phyloP scores from a whole-genome alignment of 2,329 filamentous ascomycete species.

The Sarocladiaceae sp. region DNA sequence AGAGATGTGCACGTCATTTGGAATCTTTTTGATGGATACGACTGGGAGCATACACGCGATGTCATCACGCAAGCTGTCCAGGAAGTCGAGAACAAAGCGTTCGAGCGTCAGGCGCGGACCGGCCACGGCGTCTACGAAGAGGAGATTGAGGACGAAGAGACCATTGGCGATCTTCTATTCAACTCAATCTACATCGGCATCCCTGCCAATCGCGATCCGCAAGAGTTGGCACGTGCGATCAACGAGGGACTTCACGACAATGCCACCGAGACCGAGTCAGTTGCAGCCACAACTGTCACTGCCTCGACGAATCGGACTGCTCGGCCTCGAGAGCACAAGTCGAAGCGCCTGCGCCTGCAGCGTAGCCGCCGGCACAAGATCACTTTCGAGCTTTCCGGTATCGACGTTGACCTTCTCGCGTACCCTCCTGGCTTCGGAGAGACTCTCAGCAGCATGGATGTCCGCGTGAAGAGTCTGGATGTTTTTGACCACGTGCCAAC shows the following conservation, averaged over 20 bases:
- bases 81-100: constrained; percentile 77
- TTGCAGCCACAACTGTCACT: constrained; percentile 71
- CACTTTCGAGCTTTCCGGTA: constrained; percentile 83
- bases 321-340: constrained; percentile 35
- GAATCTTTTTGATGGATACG: constrained; percentile 97
- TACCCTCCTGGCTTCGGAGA: constrained; percentile 75
- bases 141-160: constrained; percentile 75
- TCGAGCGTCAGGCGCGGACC: constrained; percentile 62
- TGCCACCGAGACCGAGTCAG: constrained; percentile 83
- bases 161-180: constrained; percentile 93
- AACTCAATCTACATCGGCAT: constrained; percentile 98
- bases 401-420: constrained; percentile 76
- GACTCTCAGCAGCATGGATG: constrained; percentile 81
- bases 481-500: constrained; percentile 92
- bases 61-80: constrained; percentile 84
- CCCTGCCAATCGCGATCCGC: constrained; percentile 78
- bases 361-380: constrained; percentile 93
- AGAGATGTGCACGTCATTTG: constrained; percentile 91
- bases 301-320: constrained; percentile 50
- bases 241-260: constrained; percentile 85
- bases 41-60: constrained; percentile 86
- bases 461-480: constrained; percentile 78
- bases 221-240: constrained; percentile 76
- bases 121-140: constrained; percentile 59
- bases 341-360: constrained; percentile 67